These are phyloP conservation scores for Penicillium robsamsonii DNA, from an alignment of 495 filamentous ascomycete genomes.

Conservation along the genomic window DNA sequence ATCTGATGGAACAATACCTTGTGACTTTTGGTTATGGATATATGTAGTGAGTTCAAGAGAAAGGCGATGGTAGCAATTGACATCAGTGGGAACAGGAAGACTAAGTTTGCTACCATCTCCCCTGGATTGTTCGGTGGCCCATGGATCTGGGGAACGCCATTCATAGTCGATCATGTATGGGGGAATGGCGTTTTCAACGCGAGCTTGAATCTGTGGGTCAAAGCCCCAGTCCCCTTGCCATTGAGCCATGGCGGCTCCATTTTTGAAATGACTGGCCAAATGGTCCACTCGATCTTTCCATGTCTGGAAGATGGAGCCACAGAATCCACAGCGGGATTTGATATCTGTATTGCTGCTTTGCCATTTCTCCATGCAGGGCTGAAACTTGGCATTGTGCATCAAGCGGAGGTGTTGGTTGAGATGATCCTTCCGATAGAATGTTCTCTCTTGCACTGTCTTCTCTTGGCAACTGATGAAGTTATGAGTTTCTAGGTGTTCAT, in stretches of 20 bases:
- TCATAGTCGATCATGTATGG: constrained; percentile 54
- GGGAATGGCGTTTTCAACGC: constrained; percentile 72
- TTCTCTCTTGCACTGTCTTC: constrained; percentile 66
- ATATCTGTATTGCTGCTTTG: constrained; percentile 69
- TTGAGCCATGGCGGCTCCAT: constrained; percentile 67
- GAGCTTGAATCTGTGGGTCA: constrained; percentile 60
- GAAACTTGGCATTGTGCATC: constrained; percentile 73
- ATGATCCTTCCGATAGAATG: constrained; percentile 88
- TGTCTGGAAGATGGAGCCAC: constrained; percentile 61
- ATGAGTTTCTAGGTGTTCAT: constrained; percentile 71
- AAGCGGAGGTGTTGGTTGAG: constrained; percentile 80
- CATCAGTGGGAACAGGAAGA: constrained; percentile 35
- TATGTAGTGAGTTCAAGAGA: constrained; percentile 58
- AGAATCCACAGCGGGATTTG: constrained; percentile 72
- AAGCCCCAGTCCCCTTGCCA: constrained; percentile 84
- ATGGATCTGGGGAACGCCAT: constrained; percentile 38
- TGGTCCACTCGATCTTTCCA: constrained; percentile 73
- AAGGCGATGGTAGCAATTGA: constrained; percentile 51
- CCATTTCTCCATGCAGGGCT: constrained; percentile 73
- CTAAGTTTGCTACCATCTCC: constrained; percentile 18
- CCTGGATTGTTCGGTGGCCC: constrained; percentile 24
- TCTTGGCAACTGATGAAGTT: constrained; percentile 74
- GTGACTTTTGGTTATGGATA: constrained; percentile 45
- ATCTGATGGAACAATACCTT: constrained; percentile 57
- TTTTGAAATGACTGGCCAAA: constrained; percentile 71